Conservation (phyloP, 768 basidiomycete species). For the Serendipita sp. region DNA sequence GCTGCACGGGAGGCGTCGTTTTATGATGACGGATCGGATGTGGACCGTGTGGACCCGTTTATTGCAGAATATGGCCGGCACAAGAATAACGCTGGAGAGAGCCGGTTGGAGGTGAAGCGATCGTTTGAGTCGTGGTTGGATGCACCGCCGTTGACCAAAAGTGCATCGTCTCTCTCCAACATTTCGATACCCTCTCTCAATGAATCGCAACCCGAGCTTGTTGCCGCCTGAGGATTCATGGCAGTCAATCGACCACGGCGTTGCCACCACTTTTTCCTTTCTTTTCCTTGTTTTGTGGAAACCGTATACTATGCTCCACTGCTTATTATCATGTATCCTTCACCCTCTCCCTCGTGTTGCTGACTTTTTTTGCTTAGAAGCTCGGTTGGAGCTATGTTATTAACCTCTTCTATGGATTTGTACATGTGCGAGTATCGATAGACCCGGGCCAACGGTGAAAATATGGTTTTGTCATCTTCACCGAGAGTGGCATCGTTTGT, state of each 20-base stretch:
- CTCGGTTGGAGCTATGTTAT: too few relatives aligned
- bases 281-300: too few relatives aligned
- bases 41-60: background rate
- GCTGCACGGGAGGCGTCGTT: background rate
- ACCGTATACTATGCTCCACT: too few relatives aligned
- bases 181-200: background rate
- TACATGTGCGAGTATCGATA: too few relatives aligned
- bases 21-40: slow-evolving; percentile 2
- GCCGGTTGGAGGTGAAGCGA: background rate
- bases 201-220: background rate
- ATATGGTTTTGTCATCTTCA: too few relatives aligned
- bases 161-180: background rate
- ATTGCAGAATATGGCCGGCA: background rate
- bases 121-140: background rate
- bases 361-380: too few relatives aligned
- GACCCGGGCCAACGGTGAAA: too few relatives aligned
- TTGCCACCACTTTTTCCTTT: too few relatives aligned
- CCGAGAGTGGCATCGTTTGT: too few relatives aligned
- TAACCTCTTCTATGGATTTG: too few relatives aligned
- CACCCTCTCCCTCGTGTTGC: too few relatives aligned
- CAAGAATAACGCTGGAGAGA: background rate
- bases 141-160: background rate
- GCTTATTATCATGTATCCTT: too few relatives aligned
- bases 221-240: background rate
- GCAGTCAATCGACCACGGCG: background rate